phyloP scores from a whole-genome alignment of 2,329 filamentous ascomycete genomes.

The Cercospora sojina region DNA sequence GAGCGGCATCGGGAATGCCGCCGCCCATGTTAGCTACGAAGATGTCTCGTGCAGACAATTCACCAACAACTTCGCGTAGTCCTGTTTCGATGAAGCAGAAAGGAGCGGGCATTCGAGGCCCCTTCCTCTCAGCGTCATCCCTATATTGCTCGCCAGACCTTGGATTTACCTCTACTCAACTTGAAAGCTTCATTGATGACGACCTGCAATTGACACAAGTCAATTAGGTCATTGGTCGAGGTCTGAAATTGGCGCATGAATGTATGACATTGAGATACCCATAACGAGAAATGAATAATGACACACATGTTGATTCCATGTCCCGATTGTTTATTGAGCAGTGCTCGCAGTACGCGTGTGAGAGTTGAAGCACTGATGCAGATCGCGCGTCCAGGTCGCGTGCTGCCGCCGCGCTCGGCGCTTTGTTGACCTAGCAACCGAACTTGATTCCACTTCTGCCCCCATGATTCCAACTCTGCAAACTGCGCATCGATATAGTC shows the following conservation, averaged over 20 bases:
- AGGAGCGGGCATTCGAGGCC: slow-evolving; percentile 18
- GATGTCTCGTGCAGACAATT: background rate
- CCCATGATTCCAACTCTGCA: background rate
- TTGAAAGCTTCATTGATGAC: slow-evolving; percentile 39
- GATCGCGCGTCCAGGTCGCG: too few species aligned
- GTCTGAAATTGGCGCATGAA: background rate
- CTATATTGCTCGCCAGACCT: slow-evolving; percentile 26
- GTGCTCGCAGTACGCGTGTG: too few species aligned
- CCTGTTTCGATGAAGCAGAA: slow-evolving; percentile 3
- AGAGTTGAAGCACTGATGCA: too few species aligned
- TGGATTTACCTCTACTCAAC: slow-evolving; percentile 36
- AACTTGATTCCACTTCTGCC: background rate
- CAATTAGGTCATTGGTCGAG: background rate
- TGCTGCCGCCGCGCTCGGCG: too few species aligned
- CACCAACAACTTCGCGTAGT: background rate
- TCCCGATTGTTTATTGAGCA: background rate
- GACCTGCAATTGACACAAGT: slow-evolving; percentile 39
- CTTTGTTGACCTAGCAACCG: background rate
- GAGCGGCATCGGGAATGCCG: background rate
- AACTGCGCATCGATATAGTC: background rate
- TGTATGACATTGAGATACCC: slow-evolving; percentile 1
- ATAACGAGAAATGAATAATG: background rate
- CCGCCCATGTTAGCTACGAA: slow-evolving; percentile 16
- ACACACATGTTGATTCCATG: background rate
- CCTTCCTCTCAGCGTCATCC: slow-evolving; percentile 24